phyloP scores from a whole-genome alignment of 1,139 yeast genomes.

The Keqinozyma sinolaborantium region DNA sequence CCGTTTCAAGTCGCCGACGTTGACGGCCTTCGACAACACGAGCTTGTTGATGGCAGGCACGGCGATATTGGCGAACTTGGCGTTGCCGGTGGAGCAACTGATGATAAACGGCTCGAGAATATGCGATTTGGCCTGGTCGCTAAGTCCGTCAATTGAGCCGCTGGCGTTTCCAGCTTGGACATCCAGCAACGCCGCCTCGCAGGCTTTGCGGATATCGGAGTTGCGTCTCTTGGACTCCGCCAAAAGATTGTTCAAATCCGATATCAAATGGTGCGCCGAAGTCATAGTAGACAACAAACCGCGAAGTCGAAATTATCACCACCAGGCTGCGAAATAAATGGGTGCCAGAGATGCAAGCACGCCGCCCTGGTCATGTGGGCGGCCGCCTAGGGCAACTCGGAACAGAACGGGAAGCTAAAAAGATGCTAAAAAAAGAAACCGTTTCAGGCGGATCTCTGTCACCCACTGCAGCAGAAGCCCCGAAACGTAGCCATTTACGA shows the following conservation, averaged over 20 bases:
- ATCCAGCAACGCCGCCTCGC: constrained; percentile 57
- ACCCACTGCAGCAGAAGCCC: too few relatives aligned
- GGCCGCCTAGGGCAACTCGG: too few relatives aligned
- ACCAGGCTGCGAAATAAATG: background rate
- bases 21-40: constrained; percentile 46
- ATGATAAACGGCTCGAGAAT: constrained; percentile 67
- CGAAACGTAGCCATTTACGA: too few relatives aligned
- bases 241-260: constrained; percentile 58
- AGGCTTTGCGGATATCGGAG: constrained; percentile 60
- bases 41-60: constrained; percentile 66
- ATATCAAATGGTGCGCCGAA: constrained; percentile 40
- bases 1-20: constrained; percentile 46
- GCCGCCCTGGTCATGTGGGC: too few relatives aligned
- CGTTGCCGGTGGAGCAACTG: constrained; percentile 72
- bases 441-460: too few relatives aligned
- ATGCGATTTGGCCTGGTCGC: constrained; percentile 40
- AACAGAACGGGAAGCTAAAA: too few relatives aligned
- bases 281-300: constrained; percentile 19
- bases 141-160: constrained; percentile 15
- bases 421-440: too few relatives aligned
- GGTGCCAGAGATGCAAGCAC: too few relatives aligned
- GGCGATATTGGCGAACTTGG: constrained; percentile 68
- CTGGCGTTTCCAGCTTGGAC: constrained; percentile 29
- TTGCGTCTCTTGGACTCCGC: constrained; percentile 71
- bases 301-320: background rate